Base-by-base conservation (phyloP, 2,329 filamentous ascomycete genomes). In the Colletotrichum graminicola region DNA sequence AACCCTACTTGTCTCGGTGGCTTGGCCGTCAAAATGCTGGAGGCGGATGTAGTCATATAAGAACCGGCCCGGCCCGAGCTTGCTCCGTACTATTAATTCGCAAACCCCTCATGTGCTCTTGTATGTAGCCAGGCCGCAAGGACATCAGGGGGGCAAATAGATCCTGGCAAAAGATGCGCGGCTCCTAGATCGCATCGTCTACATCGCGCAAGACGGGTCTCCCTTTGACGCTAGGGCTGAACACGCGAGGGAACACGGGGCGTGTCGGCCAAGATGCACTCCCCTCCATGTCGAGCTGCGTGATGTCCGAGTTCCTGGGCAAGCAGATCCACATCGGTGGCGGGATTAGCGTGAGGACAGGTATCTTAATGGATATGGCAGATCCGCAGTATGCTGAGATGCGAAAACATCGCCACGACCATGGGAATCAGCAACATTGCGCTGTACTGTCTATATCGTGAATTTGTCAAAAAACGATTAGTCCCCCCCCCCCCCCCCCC, bases 351-450 rank as follows among this genome's bases (percentile, higher is more conserved):
- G 34, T n/a, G 14, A 57, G 39, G 64, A 23, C 12, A 45, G 64
- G 26, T 41, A 34, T 52, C 41, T n/a, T 21, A 26, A 29, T 32
- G 34, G 45, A 21, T 55, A 16, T 67, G 41, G n/a, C 41, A 62
- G 51, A 67, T 67, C 18, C 23, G 45, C 51, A 62, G 68, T 2
- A n/a, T 16, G n/a, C 6, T 21, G 21, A 45, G 54, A 72, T 72
- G 69, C 59, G 54, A 23, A 69, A 72, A 55, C 8, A 8, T 23
- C 14, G 45, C 54, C 16, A 1, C 16, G 7, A 2, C 5, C 11
- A 72, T 60, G 69, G 69, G 59, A 72, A 64, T 72, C 47, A 60
- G 59, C 12, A 16, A 54, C 16, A 52, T 23, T 68, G n/a, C 45
- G 59, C 59, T 32, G 29, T 6, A 23, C 1, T 8, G 23, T 43